Evolutionary conservation across 2,329 filamentous ascomycete genomes (phyloP), one percentile per base, ranked within the genome.

Genomic region (Mariannaea sp.): DNA sequence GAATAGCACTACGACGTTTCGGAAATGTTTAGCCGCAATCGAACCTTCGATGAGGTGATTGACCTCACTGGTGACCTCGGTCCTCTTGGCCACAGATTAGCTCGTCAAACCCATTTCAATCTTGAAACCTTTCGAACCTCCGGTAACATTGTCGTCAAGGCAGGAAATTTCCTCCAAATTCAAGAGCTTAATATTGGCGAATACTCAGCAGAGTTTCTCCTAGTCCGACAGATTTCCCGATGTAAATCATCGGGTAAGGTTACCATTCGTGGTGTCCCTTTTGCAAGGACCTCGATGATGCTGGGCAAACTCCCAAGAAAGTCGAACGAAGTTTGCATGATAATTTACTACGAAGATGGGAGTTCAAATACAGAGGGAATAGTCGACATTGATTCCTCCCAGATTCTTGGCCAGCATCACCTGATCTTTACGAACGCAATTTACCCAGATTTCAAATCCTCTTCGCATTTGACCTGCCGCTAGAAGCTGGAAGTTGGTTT

Each of bases 381-480:
- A 0, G 59, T 79, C 0, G 77, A 83, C 2, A 64, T 86, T 0
- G 36, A 68, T 0, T 49, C 78, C 0, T 43, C 58, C 0, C 54
- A 72, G 0, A 71, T 86, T 0, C 60, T 73, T 2, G 56, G 68
- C 1, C 68, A 75, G 6, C 70, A 82, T 0, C 65, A 65, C 0
- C 68, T 89, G 0, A 64, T 75, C 0, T 68, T 79, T 2, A 89
- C 86, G 0, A 90, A 89, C 53, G 66, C 75, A 0, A 60, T 68
- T 0, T 84, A 77, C 36, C 79, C 80, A 0, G 50, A 65, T 0
- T 71, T 62, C 42, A 61, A 73, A 41, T 65, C 70, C 1, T 71
- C 61, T 62, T 16, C 20, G 13, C 77, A 68, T 0, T 64, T 87
- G 1, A 77, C 81, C 4, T 83, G 80, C 49, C 74, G 84, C 3